Evolutionary conservation across 2,329 filamentous ascomycete genomes (phyloP).

Genomic region (Fusarium foetens): DNA sequence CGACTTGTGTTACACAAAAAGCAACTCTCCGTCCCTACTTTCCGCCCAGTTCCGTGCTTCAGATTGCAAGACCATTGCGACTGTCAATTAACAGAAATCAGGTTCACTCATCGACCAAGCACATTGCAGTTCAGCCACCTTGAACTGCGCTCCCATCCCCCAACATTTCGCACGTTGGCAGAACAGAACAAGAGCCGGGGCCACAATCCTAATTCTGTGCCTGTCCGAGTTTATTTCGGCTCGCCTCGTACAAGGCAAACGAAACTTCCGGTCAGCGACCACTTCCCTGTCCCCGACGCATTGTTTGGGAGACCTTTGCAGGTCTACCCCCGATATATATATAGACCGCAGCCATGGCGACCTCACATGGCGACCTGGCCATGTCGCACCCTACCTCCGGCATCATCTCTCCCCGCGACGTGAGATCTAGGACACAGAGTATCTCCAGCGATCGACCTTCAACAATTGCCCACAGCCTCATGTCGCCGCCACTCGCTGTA

Average conservation of each 20-base stretch:
- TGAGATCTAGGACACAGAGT: constrained; percentile 67
- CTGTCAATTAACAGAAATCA: constrained; percentile 41
- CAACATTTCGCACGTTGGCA: constrained; percentile 24
- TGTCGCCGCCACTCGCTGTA: constrained; percentile 73
- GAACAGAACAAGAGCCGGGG: constrained; percentile 19
- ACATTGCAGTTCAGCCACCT: constrained; percentile 27
- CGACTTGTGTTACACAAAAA: constrained; percentile 41
- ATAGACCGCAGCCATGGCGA: constrained; percentile 44
- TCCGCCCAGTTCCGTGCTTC: constrained; percentile 31
- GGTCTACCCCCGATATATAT: constrained; percentile 38
- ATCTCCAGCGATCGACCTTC: constrained; percentile 78
- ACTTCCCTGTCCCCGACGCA: constrained; percentile 28
- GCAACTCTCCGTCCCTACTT: constrained; percentile 37
- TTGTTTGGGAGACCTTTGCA: constrained; percentile 31
- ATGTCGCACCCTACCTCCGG: constrained; percentile 51
- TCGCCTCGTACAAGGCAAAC: constrained; percentile 35
- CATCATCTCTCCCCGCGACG: constrained; percentile 48
- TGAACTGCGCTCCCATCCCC: constrained; percentile 20
- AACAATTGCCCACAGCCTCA: constrained; percentile 65
- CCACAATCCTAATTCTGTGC: constrained; percentile 30
- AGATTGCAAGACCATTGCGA: constrained; percentile 25
- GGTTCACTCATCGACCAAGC: constrained; percentile 25
- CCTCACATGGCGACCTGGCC: constrained; percentile 40
- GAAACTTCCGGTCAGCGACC: constrained; percentile 27
- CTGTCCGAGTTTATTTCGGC: constrained; percentile 28